phyloP scores from a whole-genome alignment of 148 eudicot species.

The Chenopodium album region DNA sequence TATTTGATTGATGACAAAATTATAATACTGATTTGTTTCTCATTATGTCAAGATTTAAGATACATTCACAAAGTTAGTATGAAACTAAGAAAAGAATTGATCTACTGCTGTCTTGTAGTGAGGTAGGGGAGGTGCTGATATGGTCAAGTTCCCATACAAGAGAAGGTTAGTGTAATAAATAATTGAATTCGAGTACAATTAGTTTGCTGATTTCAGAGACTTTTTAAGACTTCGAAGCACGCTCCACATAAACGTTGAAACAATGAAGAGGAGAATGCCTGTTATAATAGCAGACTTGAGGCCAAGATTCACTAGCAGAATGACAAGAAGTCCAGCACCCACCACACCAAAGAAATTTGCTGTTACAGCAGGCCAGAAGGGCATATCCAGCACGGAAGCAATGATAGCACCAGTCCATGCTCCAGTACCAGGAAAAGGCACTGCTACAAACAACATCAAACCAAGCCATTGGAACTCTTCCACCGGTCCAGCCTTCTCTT shows the following conservation, averaged over 20 bases:
- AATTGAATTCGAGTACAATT: neutral
- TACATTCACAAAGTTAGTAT: neutral
- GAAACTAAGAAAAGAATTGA: neutral
- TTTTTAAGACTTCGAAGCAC: slow-evolving; percentile 55
- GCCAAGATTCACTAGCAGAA: slow-evolving; percentile 85
- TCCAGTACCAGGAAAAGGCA: slow-evolving; percentile 95
- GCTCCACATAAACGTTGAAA: slow-evolving; percentile 93
- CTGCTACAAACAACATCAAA: slow-evolving; percentile 93
- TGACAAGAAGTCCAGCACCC: slow-evolving; percentile 81
- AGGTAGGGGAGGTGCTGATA: neutral
- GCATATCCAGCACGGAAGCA: slow-evolving; percentile 90
- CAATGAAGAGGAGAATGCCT: slow-evolving; percentile 55
- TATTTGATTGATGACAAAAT: neutral
- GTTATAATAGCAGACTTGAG: slow-evolving; percentile 74
- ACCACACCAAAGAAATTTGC: slow-evolving; percentile 94
- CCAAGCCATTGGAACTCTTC: slow-evolving; percentile 98
- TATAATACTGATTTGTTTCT: neutral
- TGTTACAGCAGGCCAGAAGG: slow-evolving; percentile 77
- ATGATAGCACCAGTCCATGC: slow-evolving; percentile 97
- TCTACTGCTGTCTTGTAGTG: neutral
- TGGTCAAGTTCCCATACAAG: neutral
- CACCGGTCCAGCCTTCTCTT: slow-evolving; percentile 75
- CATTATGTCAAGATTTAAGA: neutral
- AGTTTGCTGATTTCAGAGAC: slow-evolving; percentile 38
- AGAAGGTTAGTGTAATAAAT: neutral